Evolutionary conservation across 306 rosid species (phyloP).

Genomic region (Styphnolobium japonicum): DNA sequence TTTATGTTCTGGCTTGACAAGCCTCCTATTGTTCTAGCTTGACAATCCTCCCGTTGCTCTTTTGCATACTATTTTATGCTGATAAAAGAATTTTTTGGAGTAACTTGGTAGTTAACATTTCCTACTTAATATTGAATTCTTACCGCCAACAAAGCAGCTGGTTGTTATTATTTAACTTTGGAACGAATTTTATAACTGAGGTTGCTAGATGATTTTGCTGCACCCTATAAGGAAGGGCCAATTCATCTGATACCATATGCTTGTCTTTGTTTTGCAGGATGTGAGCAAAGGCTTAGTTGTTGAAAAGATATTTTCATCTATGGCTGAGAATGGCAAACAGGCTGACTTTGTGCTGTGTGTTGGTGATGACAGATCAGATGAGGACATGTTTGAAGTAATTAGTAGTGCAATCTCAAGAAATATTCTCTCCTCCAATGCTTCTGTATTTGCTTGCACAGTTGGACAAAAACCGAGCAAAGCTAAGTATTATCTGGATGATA

Average conservation of each 20-base stretch:
- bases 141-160: not conserved
- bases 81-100: not conserved
- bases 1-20: not conserved
- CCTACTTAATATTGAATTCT: not conserved
- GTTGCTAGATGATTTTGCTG: not conserved
- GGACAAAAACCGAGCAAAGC: slow-evolving; percentile 91
- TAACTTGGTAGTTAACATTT: not conserved
- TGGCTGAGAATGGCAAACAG: slow-evolving; percentile 53
- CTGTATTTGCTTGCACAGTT: slow-evolving; percentile 76
- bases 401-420: slow-evolving; percentile 49
- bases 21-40: not conserved
- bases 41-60: not conserved
- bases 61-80: not conserved
- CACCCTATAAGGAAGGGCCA: not conserved
- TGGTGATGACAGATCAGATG: slow-evolving; percentile 92
- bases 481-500: slow-evolving; percentile 66
- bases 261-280: slow-evolving; percentile 47
- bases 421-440: slow-evolving; percentile 49
- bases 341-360: slow-evolving; percentile 84
- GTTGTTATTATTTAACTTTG: not conserved
- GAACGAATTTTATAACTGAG: not conserved
- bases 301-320: slow-evolving; percentile 64
- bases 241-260: not conserved
- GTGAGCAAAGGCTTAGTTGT: slow-evolving; percentile 75
- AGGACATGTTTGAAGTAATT: slow-evolving; percentile 81